Evolutionary conservation across 352 stramenopile species (phyloP).

Genomic region (Phytopythium sindhum): DNA sequence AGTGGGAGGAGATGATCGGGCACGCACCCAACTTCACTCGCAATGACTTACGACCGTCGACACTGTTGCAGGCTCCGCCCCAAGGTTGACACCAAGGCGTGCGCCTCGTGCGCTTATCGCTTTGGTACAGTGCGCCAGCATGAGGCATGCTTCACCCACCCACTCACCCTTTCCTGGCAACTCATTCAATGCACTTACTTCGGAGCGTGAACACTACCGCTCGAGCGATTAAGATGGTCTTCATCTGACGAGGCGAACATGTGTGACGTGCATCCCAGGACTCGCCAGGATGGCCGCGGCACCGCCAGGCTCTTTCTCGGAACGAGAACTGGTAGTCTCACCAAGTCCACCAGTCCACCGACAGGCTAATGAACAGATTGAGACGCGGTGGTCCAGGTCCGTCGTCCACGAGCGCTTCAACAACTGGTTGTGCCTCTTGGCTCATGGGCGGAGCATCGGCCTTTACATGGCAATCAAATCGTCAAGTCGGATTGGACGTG

Average conservation of each 20-base stretch:
- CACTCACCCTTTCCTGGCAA: too few species aligned
- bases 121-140: too few species aligned
- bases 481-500: neutral
- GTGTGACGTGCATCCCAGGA: too few species aligned
- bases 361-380: neutral
- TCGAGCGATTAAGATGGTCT: neutral
- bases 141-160: too few species aligned
- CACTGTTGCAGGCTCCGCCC: too few species aligned
- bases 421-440: neutral
- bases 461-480: neutral
- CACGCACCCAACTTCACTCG: neutral
- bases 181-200: too few species aligned
- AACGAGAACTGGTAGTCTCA: neutral
- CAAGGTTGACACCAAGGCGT: too few species aligned
- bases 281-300: constrained; percentile 1
- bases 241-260: neutral
- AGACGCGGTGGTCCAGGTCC: neutral
- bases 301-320: constrained; percentile 5
- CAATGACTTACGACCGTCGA: neutral
- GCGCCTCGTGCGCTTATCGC: too few species aligned
- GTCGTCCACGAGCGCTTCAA: neutral
- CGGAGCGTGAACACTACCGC: too few species aligned
- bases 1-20: neutral
- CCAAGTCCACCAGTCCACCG: neutral
- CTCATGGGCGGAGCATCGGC: neutral